Evolutionary conservation across 768 basidiomycete species (phyloP).

Genomic region (Hygrocybe coccinea): DNA sequence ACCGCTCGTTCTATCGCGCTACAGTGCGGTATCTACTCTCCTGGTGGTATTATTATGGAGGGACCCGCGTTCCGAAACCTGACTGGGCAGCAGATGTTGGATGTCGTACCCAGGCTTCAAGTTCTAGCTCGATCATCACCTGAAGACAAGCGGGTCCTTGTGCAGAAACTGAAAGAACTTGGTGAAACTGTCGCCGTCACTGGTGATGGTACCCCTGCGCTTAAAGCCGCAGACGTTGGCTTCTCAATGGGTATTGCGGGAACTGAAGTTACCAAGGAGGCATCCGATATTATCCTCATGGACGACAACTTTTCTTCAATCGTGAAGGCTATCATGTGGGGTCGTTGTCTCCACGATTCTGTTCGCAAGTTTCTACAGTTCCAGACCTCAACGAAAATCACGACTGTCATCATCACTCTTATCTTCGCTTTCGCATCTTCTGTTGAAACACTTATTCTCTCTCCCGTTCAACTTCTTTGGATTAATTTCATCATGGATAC

Average conservation of each 20-base stretch:
- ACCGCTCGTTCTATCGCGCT: conserved; percentile 91
- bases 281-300: conserved; percentile 98
- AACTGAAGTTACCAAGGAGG: conserved; percentile 97
- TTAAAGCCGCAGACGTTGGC: conserved; percentile 93
- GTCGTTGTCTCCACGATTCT: conserved; percentile 95
- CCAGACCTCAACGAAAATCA: conserved; percentile 90
- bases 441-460: conserved; percentile 74
- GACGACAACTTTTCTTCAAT: conserved; percentile 95
- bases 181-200: conserved; percentile 94
- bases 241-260: conserved; percentile 97
- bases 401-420: conserved; percentile 91
- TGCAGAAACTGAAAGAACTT: conserved; percentile 77
- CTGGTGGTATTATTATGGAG: conserved; percentile 97
- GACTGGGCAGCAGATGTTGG: conserved; percentile 60
- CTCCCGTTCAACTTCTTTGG: conserved; percentile 96
- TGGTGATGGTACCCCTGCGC: conserved; percentile 93
- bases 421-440: conserved; percentile 79
- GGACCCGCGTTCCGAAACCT: conserved; percentile 89
- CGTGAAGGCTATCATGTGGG: conserved; percentile 98
- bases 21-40: conserved; percentile 92
- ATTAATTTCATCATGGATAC: conserved; percentile 99
- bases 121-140: conserved; percentile 97
- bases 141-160: conserved; percentile 91
- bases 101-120: conserved; percentile 87
- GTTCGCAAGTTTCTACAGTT: conserved; percentile 98